These are phyloP conservation scores for Omphalea diandra DNA, from an alignment of 441 rosid genomes.

Conservation along the genomic window DNA sequence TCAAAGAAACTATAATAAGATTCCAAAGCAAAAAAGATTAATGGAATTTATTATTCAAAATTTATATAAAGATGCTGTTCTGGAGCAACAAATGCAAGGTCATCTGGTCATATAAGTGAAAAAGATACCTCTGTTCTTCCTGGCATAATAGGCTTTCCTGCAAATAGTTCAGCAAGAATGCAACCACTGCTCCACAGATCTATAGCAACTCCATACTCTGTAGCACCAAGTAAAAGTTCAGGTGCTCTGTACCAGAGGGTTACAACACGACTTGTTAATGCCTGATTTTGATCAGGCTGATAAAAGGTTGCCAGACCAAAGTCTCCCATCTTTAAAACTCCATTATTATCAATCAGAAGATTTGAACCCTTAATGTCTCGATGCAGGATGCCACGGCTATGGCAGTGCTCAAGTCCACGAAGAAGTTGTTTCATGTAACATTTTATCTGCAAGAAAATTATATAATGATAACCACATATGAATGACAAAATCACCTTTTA, in stretches of 20 bases:
- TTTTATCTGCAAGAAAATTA: slow-evolving; percentile 54
- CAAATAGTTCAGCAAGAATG: slow-evolving; percentile 74
- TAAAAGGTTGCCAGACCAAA: slow-evolving; percentile 75
- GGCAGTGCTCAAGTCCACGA: slow-evolving; percentile 88
- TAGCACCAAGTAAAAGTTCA: slow-evolving; percentile 94
- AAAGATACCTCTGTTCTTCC: slow-evolving; percentile 88
- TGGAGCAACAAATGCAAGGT: no score
- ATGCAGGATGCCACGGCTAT: slow-evolving; percentile 70
- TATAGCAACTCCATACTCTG: slow-evolving; percentile 72
- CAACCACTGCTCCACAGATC: slow-evolving; percentile 97
- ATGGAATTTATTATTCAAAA: not conserved
- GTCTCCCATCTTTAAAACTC: slow-evolving; percentile 87
- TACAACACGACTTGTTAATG: slow-evolving; percentile 90
- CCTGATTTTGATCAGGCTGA: slow-evolving; percentile 56
- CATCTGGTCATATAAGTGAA: not conserved
- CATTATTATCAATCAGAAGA: slow-evolving; percentile 67
- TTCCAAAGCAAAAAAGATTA: not conserved
- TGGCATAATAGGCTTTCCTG: slow-evolving; percentile 94
- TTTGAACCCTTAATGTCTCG: slow-evolving; percentile 95
- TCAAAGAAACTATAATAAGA: not conserved
- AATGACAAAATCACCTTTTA: not conserved
- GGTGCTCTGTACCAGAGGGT: slow-evolving; percentile 98
- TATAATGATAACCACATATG: not conserved
- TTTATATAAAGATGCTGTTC: not conserved
- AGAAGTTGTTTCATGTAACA: slow-evolving; percentile 86